Base-by-base conservation (phyloP, 139 green algal genomes). In the Penium margaritaceum region DNA sequence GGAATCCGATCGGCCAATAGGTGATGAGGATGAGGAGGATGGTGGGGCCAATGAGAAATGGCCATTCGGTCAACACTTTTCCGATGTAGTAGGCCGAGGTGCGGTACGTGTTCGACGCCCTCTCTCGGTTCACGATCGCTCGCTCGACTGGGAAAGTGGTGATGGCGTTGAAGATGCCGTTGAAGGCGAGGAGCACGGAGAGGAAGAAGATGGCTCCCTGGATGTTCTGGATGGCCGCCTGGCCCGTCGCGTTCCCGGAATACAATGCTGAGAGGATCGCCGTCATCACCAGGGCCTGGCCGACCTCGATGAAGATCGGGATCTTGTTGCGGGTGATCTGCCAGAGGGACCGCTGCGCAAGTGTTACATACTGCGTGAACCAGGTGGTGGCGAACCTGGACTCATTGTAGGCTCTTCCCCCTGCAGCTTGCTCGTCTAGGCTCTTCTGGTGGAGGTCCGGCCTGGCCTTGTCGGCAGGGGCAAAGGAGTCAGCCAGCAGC, bases 1-100 rank as follows among this genome's bases (percentile, higher is more conserved):
- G 79, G 65, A 85, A 86, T 46, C 75, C 67, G 15, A 87, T 64
- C 67, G 85, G 80, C 24, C 68, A 80, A 72, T 90, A 90, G 15
- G 84, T 54, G 51, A 90, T 79, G n/a, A 75, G 67, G 39, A 85
- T 71, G 61, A 88, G 90, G n/a, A 90, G 35, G 41, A 85, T 58
- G 38, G 61, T 64, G 36, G 77, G 61, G 7, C 51, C 17, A 5
- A 88, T 43, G 54, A 66, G 57, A 19, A 85, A 14, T 0, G 83
- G 83, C 30, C 61, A 63, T 19, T 84, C 73, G 32, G 41, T 34
- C 4, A 87, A 43, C 17, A 87, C 47, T 24, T 87, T 85, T 19
- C 57, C 67, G 33, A 79, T 57, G 69, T 86, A 88, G 57, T 87
- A 88, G 19, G 84, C 74, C 6, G 58, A 65, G 27, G 87, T 57